A percentile compares a stretch with the other conserved stretches of the same genome.
These are phyloP conservation scores for Raddia distichophylla DNA, from an alignment of 176 grass and related monocot species.

Conservation along the genomic window DNA sequence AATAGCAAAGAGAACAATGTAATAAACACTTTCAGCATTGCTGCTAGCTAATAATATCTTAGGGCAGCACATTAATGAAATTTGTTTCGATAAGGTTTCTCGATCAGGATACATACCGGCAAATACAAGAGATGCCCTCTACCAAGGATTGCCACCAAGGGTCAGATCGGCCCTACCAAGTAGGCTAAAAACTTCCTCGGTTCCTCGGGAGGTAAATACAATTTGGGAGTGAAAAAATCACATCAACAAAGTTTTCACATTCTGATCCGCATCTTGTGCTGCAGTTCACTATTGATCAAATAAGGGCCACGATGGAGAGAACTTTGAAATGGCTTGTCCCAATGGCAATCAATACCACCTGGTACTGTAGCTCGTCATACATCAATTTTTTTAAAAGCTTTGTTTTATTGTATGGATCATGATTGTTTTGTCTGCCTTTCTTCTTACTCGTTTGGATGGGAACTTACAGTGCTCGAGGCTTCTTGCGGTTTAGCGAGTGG, in stretches of 20 bases:
- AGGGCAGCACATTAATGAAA: neutral
- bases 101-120: conserved; percentile 67
- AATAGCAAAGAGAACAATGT: neutral
- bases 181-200: conserved; percentile 57
- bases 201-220: conserved; percentile 71
- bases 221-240: neutral
- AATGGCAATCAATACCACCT: conserved; percentile 79
- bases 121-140: conserved; percentile 79
- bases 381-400: neutral
- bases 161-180: conserved; percentile 67
- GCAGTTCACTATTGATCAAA: conserved; percentile 66
- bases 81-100: conserved; percentile 65
- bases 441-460: neutral
- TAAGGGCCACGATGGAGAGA: conserved; percentile 73
- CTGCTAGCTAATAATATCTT: conserved; percentile 7
- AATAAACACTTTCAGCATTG: conserved; percentile 25
- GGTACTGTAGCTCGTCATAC: conserved; percentile 30
- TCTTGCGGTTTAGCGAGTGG: conserved; percentile 80
- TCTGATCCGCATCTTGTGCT: conserved; percentile 39
- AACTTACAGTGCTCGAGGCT: conserved; percentile 53
- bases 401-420: neutral
- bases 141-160: conserved; percentile 80
- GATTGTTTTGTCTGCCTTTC: neutral
- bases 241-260: conserved; percentile 16
- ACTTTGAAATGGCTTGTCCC: conserved; percentile 87